phyloP scores from a whole-genome alignment of 371 early-diverging fungal genomes.

The Batrachochytrium dendrobatidis region DNA sequence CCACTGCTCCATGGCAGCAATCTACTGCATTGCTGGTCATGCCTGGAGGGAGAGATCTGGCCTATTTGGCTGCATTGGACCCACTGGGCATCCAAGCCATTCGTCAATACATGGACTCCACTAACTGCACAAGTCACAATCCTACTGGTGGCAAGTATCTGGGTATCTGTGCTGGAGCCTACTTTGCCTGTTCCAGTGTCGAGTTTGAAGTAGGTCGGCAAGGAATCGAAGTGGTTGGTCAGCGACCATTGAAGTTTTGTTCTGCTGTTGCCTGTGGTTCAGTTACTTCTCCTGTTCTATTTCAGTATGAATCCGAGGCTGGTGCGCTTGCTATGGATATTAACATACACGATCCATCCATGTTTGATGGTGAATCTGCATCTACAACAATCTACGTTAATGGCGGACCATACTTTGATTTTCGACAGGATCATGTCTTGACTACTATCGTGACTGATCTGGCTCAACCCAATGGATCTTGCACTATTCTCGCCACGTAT shows the following conservation, averaged over 20 bases:
- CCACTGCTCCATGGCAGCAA: constrained; percentile 77
- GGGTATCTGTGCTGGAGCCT: constrained; percentile 92
- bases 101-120: constrained; percentile 52
- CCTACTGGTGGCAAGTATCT: constrained; percentile 73
- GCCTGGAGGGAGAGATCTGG: constrained; percentile 85
- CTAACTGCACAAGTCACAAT: too few species aligned
- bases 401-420: constrained; percentile 41
- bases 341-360: constrained; percentile 15
- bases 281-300: constrained; percentile 67
- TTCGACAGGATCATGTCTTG: not conserved
- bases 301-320: constrained; percentile 68
- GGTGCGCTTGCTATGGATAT: constrained; percentile 62
- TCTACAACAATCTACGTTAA: constrained; percentile 26
- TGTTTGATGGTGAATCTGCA: not conserved
- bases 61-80: constrained; percentile 62
- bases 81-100: constrained; percentile 55
- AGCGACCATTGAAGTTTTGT: constrained; percentile 65
- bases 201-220: constrained; percentile 68
- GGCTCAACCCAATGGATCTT: not conserved
- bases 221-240: constrained; percentile 60
- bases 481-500: constrained; percentile 9
- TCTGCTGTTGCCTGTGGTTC: constrained; percentile 66
- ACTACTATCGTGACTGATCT: not conserved
- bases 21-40: constrained; percentile 75
- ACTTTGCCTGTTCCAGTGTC: constrained; percentile 62